These are phyloP conservation scores for Botrytis medusae DNA, from an alignment of 2,329 filamentous ascomycete species.

Conservation along the genomic window DNA sequence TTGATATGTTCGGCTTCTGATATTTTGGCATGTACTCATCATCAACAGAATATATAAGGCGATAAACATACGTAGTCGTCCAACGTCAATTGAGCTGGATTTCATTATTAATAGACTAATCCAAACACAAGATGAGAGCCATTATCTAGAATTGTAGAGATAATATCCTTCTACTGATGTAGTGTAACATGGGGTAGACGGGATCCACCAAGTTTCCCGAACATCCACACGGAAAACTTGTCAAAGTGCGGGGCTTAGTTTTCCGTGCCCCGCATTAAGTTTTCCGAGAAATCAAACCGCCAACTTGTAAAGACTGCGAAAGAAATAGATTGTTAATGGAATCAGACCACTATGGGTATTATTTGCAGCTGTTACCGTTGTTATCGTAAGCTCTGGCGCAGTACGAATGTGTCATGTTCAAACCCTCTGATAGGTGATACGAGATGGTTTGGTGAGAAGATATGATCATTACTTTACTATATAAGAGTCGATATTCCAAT, in stretches of 20 bases:
- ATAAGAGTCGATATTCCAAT: neutral
- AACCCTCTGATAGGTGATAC: neutral
- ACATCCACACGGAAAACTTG: neutral
- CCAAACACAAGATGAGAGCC: neutral
- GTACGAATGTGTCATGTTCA: neutral
- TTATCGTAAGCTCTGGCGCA: neutral
- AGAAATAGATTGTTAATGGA: neutral
- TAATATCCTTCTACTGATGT: neutral
- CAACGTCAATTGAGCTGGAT: neutral
- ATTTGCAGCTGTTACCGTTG: neutral
- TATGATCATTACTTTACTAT: neutral
- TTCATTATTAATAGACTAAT: neutral
- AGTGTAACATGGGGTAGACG: neutral
- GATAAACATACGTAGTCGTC: neutral
- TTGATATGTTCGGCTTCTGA: neutral
- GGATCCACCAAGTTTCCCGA: neutral
- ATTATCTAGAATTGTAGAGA: neutral
- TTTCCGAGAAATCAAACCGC: neutral
- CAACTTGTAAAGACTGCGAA: too few species aligned
- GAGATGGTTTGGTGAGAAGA: neutral
- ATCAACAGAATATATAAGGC: neutral
- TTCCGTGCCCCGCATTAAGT: slow-evolving; percentile 5
- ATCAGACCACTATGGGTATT: neutral
- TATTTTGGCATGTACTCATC: neutral
- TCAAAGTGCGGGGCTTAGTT: neutral